These are phyloP conservation scores for Fusarium solani-melongenae DNA, from an alignment of 2,329 filamentous ascomycete genomes.

Conservation along the genomic window DNA sequence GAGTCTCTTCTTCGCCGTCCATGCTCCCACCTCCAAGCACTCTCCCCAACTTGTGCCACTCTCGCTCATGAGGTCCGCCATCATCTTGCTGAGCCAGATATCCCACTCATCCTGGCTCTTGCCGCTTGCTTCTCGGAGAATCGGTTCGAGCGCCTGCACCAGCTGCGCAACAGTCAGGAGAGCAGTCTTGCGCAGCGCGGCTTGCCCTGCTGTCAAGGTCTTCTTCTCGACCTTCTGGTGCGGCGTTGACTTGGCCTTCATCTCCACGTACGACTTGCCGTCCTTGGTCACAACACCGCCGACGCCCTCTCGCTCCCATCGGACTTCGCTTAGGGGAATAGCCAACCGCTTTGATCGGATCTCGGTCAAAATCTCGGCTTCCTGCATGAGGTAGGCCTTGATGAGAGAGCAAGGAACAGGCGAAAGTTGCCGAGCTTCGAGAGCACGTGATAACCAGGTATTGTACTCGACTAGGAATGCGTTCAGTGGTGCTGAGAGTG, in stretches of 20 bases:
- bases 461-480: slow-evolving; percentile 87
- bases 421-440: slow-evolving; percentile 77
- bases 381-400: slow-evolving; percentile 81
- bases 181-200: slow-evolving; percentile 81
- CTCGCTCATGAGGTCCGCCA: slow-evolving; percentile 82
- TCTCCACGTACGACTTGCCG: slow-evolving; percentile 69
- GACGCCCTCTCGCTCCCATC: slow-evolving; percentile 85
- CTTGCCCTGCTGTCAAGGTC: slow-evolving; percentile 73
- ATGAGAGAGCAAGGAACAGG: slow-evolving; percentile 83
- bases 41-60: slow-evolving; percentile 85
- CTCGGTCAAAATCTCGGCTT: slow-evolving; percentile 76
- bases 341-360: slow-evolving; percentile 81
- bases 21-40: slow-evolving; percentile 87
- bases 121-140: slow-evolving; percentile 82
- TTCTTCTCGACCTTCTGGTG: slow-evolving; percentile 56
- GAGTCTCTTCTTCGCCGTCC: slow-evolving; percentile 80
- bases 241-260: slow-evolving; percentile 58
- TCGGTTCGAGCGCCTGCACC: slow-evolving; percentile 86
- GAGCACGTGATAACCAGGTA: slow-evolving; percentile 79
- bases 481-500: slow-evolving; percentile 84
- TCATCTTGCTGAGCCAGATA: slow-evolving; percentile 88
- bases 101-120: slow-evolving; percentile 96
- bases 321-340: slow-evolving; percentile 85
- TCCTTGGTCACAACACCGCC: slow-evolving; percentile 71
- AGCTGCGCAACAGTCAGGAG: slow-evolving; percentile 83